These are phyloP conservation scores for Domatiomyces globalis DNA, from an alignment of 2,329 filamentous ascomycete species.

Conservation along the genomic window DNA sequence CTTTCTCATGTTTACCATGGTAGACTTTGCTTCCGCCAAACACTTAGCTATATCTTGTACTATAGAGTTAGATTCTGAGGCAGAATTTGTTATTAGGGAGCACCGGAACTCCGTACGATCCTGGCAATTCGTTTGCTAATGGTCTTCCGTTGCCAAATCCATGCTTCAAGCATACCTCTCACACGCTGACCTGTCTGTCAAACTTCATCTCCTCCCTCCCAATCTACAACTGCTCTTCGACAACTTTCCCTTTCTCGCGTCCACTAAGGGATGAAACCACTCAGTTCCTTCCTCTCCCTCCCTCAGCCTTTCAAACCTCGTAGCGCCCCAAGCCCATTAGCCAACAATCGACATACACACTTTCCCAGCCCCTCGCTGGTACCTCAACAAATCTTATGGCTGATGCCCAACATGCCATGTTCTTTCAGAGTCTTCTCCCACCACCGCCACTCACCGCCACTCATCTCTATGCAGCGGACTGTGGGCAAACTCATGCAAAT, in stretches of 20 bases:
- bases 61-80: no score
- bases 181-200: background rate
- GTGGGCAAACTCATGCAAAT: constrained; percentile 33
- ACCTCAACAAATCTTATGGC: constrained; percentile 32
- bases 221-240: constrained; percentile 14
- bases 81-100: no score
- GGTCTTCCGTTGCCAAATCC: no score
- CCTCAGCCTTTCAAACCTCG: constrained; percentile 12
- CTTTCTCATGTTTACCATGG: no score
- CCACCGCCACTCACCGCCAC: constrained; percentile 33
- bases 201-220: constrained; percentile 4
- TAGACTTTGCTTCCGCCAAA: no score
- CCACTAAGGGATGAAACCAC: constrained; percentile 15
- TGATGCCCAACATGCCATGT: constrained; percentile 30
- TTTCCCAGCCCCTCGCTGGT: constrained; percentile 29
- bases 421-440: constrained; percentile 27
- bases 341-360: constrained; percentile 29
- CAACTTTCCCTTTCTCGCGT: constrained; percentile 15
- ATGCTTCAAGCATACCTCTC: background rate
- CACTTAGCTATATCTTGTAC: no score
- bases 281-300: constrained; percentile 13
- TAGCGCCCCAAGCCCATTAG: constrained; percentile 23
- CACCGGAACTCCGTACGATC: no score
- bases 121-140: no score
- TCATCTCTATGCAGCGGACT: constrained; percentile 26